phyloP scores from a whole-genome alignment of 352 stramenopile genomes.

The Phytophthora palmivora region DNA sequence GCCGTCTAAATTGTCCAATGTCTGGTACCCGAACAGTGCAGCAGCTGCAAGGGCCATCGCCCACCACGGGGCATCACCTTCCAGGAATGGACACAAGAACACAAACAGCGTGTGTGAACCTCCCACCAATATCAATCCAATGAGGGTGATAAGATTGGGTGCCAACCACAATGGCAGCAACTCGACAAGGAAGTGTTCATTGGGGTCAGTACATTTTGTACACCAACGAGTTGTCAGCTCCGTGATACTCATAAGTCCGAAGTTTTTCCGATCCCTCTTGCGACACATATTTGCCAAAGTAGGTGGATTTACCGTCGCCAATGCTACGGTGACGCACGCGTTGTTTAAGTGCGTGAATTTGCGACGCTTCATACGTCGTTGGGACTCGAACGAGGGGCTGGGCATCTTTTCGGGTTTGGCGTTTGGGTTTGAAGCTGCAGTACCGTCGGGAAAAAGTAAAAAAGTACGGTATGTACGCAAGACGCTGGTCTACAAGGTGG shows the following conservation, averaged over 20 bases:
- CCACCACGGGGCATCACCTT: constrained; percentile 75
- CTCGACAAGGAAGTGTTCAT: constrained; percentile 86
- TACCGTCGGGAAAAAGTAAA: neutral
- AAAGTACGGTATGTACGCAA: constrained; percentile 1
- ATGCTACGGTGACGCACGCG: constrained; percentile 78
- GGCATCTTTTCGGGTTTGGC: constrained; percentile 23
- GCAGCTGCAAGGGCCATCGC: constrained; percentile 63
- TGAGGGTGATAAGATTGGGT: constrained; percentile 85
- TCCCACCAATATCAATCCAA: constrained; percentile 74
- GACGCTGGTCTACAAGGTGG: constrained; percentile 9
- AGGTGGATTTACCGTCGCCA: constrained; percentile 81
- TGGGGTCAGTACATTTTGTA: constrained; percentile 88
- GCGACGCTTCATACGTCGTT: constrained; percentile 18
- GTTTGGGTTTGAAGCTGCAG: neutral
- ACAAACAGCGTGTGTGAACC: constrained; percentile 69
- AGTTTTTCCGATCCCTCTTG: constrained; percentile 88
- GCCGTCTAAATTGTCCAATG: constrained; percentile 87
- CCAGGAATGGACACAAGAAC: constrained; percentile 76
- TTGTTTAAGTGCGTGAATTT: constrained; percentile 58
- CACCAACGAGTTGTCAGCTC: constrained; percentile 86
- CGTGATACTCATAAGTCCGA: constrained; percentile 88
- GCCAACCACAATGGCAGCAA: constrained; percentile 81
- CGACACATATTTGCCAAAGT: constrained; percentile 90
- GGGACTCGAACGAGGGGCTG: constrained; percentile 21
- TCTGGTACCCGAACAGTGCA: constrained; percentile 84